A percentile compares a stretch with the other conserved stretches of the same genome.
Evolutionary conservation across 2,329 filamentous ascomycete species (phyloP).

Genomic region (Talaromyces sp.): DNA sequence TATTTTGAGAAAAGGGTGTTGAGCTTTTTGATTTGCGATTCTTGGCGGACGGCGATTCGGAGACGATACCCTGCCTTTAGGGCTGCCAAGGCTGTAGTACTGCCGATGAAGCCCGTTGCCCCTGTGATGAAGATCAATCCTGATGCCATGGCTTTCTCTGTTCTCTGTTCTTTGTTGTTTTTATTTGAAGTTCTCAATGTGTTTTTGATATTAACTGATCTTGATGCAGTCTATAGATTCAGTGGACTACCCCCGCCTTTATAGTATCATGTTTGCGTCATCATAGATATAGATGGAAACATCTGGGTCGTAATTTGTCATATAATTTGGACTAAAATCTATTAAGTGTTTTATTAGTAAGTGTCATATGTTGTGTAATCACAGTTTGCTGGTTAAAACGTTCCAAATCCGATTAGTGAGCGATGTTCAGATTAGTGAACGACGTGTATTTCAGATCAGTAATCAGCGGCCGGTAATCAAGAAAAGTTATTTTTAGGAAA

Average conservation of each 20-base stretch:
- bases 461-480: not conserved
- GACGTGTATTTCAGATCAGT: not conserved
- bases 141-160: not conserved
- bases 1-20: slow-evolving; percentile 7
- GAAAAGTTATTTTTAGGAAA: not conserved
- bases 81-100: slow-evolving; percentile 7
- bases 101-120: slow-evolving; percentile 21
- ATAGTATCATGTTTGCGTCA: not conserved
- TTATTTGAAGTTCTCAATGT: not conserved
- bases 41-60: slow-evolving; percentile 15
- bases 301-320: not conserved
- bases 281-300: not conserved
- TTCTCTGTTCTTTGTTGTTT: not conserved
- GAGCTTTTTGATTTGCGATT: slow-evolving; percentile 12
- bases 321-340: not conserved
- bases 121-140: slow-evolving; percentile 19
- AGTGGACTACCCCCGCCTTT: not conserved
- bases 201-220: not conserved
- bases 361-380: not conserved
- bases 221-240: not conserved
- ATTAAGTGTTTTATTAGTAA: not conserved
- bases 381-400: not conserved
- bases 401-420: not conserved
- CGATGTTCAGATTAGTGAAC: not conserved
- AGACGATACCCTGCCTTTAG: slow-evolving; percentile 17